Conservation (phyloP, 169 alveolate genomes). For the Theileria parva region DNA sequence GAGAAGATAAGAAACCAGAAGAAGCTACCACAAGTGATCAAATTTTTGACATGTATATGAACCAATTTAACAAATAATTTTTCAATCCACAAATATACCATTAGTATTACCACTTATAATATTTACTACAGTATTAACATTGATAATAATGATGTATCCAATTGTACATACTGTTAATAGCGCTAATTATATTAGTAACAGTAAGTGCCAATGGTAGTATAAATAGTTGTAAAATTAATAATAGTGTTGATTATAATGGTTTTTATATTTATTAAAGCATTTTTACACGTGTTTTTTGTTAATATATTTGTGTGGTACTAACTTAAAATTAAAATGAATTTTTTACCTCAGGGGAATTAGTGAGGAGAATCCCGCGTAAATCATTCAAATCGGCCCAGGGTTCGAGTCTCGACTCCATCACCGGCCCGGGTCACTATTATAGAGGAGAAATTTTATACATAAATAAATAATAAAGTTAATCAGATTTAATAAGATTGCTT, state of each 20-base stretch:
- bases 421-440: background rate
- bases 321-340: too few relatives aligned
- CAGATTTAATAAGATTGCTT: background rate
- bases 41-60: constrained; percentile 84
- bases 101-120: too few relatives aligned
- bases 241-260: too few relatives aligned
- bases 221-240: too few relatives aligned
- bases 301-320: background rate
- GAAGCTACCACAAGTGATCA: constrained; percentile 91
- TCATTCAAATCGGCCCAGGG: background rate
- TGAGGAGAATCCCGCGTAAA: too few relatives aligned
- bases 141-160: too few relatives aligned
- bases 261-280: too few relatives aligned
- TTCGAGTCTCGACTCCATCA: background rate
- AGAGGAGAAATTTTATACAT: background rate
- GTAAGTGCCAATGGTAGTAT: too few relatives aligned
- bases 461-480: background rate
- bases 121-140: too few relatives aligned
- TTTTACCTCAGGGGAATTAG: background rate
- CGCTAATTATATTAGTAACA: too few relatives aligned
- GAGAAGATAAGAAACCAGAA: constrained; percentile 94
- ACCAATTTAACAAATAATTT: constrained; percentile 61
- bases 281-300: too few relatives aligned
- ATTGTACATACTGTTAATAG: too few relatives aligned
- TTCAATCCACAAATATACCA: background rate